These are phyloP conservation scores for Vitis hybrid DNA, from an alignment of 177 flowering plant genomes.

Conservation along the genomic window DNA sequence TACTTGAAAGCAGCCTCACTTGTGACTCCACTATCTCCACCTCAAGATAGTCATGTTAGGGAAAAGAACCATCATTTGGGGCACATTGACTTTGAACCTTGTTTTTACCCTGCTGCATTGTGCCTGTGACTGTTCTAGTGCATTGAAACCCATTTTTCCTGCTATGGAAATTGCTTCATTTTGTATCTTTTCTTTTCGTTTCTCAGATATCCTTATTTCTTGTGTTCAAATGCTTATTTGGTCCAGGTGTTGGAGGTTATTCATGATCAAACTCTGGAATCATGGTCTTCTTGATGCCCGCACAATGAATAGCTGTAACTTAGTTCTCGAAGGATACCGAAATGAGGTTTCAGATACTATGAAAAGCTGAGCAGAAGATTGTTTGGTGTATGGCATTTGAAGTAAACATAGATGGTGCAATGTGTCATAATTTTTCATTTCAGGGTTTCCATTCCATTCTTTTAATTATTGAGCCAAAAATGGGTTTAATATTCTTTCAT, in stretches of 20 bases:
- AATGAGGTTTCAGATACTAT: constrained; percentile 30
- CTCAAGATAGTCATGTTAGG: too few relatives aligned
- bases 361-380: constrained; percentile 14
- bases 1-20: too few relatives aligned
- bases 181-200: background rate
- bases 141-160: background rate
- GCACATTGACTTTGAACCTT: background rate
- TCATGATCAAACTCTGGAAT: constrained; percentile 78
- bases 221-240: background rate
- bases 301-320: constrained; percentile 55
- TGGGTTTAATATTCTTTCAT: background rate
- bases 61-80: too few relatives aligned
- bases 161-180: background rate
- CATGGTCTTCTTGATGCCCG: constrained; percentile 69
- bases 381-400: too few relatives aligned
- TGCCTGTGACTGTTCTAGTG: too few relatives aligned
- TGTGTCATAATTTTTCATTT: background rate
- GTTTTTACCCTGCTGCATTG: background rate
- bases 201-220: background rate
- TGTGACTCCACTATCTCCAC: too few relatives aligned
- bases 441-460: background rate
- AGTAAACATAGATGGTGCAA: background rate
- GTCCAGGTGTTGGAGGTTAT: constrained; percentile 72
- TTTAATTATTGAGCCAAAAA: constrained; percentile 1
- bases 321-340: constrained; percentile 48